A percentile compares a stretch with the other conserved stretches of the same genome.
Evolutionary conservation across 441 rosid genomes (phyloP).

Genomic region (Syzygium syzygioides): DNA sequence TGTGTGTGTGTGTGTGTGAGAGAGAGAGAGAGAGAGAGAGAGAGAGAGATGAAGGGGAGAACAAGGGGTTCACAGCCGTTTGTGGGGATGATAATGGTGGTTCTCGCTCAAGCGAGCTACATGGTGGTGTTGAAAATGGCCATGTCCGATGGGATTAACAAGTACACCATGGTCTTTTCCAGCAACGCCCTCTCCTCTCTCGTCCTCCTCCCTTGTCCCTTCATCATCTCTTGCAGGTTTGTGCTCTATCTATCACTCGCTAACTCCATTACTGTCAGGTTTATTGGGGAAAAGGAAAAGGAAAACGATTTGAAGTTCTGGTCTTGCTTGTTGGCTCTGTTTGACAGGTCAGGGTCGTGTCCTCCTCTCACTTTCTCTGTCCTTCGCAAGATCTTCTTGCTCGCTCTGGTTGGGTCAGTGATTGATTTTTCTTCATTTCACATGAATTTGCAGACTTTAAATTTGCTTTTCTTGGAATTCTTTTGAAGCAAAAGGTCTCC

Average conservation of each 20-base stretch:
- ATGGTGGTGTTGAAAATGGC: background rate
- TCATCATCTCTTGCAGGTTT: background rate
- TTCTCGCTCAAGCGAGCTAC: background rate
- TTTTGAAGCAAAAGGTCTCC: background rate
- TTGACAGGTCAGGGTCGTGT: background rate
- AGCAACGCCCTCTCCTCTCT: background rate
- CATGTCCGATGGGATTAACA: background rate
- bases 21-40: background rate
- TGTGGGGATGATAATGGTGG: background rate
- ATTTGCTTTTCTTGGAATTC: background rate
- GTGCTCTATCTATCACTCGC: background rate
- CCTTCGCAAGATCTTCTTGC: background rate
- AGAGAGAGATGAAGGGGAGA: background rate
- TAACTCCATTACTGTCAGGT: background rate
- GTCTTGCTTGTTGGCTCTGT: background rate
- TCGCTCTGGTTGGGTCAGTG: background rate
- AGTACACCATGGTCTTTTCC: background rate
- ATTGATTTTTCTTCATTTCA: background rate
- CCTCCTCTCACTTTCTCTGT: background rate
- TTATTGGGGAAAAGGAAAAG: too few species aligned
- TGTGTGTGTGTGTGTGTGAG: too few species aligned
- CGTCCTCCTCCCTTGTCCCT: background rate
- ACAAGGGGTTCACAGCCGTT: background rate
- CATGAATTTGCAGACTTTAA: background rate
- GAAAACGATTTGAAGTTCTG: background rate